Evolutionary conservation across 2,329 filamentous ascomycete species (phyloP), one percentile per base, ranked within the genome.

Genomic region (Chaetothyriales sp.): DNA sequence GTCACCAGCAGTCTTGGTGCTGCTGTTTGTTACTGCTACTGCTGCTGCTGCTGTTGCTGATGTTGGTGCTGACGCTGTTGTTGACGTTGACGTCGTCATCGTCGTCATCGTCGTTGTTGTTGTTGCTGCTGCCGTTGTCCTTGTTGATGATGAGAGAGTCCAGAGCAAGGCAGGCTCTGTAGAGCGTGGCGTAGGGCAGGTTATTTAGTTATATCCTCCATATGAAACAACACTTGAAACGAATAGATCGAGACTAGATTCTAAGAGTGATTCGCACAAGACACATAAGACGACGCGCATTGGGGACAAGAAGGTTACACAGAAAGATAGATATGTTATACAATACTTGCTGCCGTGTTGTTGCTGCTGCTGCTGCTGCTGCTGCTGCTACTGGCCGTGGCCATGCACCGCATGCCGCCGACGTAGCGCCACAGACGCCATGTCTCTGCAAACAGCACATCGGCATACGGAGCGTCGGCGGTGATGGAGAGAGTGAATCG

Each of bases 371-470:
- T n/a, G n/a, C n/a, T n/a, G n/a, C n/a, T n/a, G n/a, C n/a, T n/a
- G n/a, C n/a, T n/a, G n/a, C n/a, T n/a, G n/a, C n/a, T n/a, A n/a
- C n/a, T n/a, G n/a, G n/a, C n/a, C n/a, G n/a, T 15, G 6, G 22
- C 25, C 22, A 47, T 48, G 44, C 50, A 45, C 39, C 49, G 36
- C 43, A 18, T 25, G 7, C 58, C 58, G 28, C 55, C 58, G 8
- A 60, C 22, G 46, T 59, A 59, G 5, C 54, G 53, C 58, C 58
- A 60, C 15, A 60, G 48, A 25, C 51, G 51, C 58, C 58, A 60
- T 18, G 58, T 39, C 44, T 60, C 57, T 28, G 47, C 43, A 39
- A 58, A 43, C 10, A 60, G 28, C 10, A 47, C 25, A 18, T 42
- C 46, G 3, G 50, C 39, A 5, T 47, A 48, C 8, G 53, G 53